Base-by-base conservation (phyloP, 371 early-diverging fungal genomes). In the Mortierella sp. region DNA sequence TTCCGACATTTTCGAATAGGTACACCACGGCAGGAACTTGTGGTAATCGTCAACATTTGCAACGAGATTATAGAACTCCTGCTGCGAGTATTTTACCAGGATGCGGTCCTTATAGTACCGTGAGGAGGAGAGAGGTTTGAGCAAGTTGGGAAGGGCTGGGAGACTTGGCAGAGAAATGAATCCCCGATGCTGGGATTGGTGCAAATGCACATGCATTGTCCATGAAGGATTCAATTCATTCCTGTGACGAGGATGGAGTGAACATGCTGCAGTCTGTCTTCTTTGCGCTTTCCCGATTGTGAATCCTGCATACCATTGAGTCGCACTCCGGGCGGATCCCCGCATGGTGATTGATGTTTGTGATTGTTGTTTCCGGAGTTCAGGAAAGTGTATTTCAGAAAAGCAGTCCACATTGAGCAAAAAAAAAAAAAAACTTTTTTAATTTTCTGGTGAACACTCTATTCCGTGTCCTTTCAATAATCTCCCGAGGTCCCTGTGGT, bases 11-110 rank as follows among this genome's bases (percentile, higher is more conserved):
- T 76, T 70, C 11, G 95, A 93, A 68, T 85, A 72, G 10, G 87
- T 88, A 78, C 96, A 96, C 84, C 90, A 95, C 6, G 95, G 96
- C 16, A 96, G 86, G 82, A 95, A 96, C 6, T 82, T 70, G n/a
- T 88, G 70, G 74, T 96, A 96, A 41, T 93, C 84, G 48, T 91
- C 85, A 6, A 96, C 93, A 84, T 94, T 92, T 24, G 94, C 85
- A 32, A 95, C 93, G 1, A 96, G 84, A 67, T 88, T 86, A 71
- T 89, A 95, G 15, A 95, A 87, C 81, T 96, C 92, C 38, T 86
- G 81, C 50, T 90, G 94, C 3, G 94, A 91, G 78, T 91, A 95
- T 60, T 75, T 80, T 43, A 75, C 65, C n/a, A 80, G 41, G 33
- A 28, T 80, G 1, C 81, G 67, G 48, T 80, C 81, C 63, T 69